Conservation (phyloP, 2,329 filamentous ascomycete species). For the Myriosclerotinia curreyana region DNA sequence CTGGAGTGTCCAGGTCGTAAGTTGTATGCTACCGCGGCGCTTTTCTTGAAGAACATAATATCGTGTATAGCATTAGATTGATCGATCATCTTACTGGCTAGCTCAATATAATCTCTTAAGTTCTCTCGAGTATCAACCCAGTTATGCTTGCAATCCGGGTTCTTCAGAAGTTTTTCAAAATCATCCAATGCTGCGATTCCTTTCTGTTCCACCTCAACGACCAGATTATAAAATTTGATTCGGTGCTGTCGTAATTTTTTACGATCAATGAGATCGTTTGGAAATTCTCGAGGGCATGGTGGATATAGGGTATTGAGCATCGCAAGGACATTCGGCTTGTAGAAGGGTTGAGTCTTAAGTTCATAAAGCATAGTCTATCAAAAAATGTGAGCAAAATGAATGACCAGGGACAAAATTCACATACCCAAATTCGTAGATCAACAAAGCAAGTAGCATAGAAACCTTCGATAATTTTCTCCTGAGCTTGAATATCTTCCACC, state of each 20-base stretch:
- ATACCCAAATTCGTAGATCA: conserved; percentile 36
- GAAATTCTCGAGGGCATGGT: conserved; percentile 30
- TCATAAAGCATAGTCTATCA: conserved; percentile 34
- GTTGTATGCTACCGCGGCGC: not conserved
- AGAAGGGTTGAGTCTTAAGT: conserved; percentile 26
- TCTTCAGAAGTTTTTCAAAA: conserved; percentile 27
- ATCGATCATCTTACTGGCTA: conserved; percentile 33
- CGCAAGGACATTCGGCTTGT: conserved; percentile 32
- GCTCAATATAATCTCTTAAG: conserved; percentile 29
- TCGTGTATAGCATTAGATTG: conserved; percentile 27
- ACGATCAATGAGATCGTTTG: conserved; percentile 28
- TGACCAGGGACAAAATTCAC: not conserved
- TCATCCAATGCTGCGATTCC: conserved; percentile 25
- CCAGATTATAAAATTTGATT: conserved; percentile 30
- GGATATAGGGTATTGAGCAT: conserved; percentile 39
- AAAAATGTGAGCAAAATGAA: conserved; percentile 16
- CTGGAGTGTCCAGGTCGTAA: not conserved
- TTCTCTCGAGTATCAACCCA: conserved; percentile 27
- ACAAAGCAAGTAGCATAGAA: conserved; percentile 32
- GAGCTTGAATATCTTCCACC: conserved; percentile 30
- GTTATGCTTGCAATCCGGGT: conserved; percentile 26
- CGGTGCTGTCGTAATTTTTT: conserved; percentile 30
- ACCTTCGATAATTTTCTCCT: conserved; percentile 29
- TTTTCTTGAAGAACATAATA: conserved; percentile 24
- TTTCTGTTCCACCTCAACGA: conserved; percentile 26